phyloP scores from a whole-genome alignment of 2,329 filamentous ascomycete genomes.

The Epichloe brachyelytri region DNA sequence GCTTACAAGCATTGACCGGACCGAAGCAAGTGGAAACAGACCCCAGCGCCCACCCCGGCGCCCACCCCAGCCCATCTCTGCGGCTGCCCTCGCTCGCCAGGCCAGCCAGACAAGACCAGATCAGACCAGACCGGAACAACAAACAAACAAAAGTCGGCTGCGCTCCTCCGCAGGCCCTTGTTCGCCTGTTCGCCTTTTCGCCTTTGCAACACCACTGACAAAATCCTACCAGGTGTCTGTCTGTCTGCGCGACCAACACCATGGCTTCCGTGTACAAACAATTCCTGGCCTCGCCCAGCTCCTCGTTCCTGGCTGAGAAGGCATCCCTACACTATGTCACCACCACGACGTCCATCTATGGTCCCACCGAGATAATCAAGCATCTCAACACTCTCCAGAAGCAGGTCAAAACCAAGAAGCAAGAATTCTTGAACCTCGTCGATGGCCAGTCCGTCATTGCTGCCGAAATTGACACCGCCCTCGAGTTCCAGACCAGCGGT shows the following conservation, averaged over 20 bases:
- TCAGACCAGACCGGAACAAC: not conserved
- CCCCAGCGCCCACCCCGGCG: not conserved
- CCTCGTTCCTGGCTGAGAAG: conserved; percentile 48
- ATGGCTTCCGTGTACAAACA: conserved; percentile 50
- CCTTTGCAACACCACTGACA: not conserved
- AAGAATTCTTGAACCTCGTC: conserved; percentile 61
- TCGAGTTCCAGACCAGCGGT: conserved; percentile 72
- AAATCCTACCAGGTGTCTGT: not conserved
- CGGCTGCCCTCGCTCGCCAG: not conserved
- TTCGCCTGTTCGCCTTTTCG: not conserved
- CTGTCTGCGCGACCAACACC: conserved; percentile 6
- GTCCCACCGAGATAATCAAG: conserved; percentile 65
- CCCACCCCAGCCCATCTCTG: not conserved
- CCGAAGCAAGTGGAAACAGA: not conserved
- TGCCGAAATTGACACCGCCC: conserved; percentile 67
- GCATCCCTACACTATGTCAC: conserved; percentile 79
- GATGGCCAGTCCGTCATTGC: conserved; percentile 62
- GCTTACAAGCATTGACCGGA: not conserved
- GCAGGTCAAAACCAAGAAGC: conserved; percentile 70
- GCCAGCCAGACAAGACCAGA: too few relatives aligned
- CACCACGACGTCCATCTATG: conserved; percentile 62
- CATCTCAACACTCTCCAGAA: conserved; percentile 61
- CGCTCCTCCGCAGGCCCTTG: not conserved
- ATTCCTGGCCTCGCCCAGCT: conserved; percentile 56
- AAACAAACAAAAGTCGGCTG: not conserved